phyloP scores from a whole-genome alignment of 768 basidiomycete species.

The Amanita polypyramis region DNA sequence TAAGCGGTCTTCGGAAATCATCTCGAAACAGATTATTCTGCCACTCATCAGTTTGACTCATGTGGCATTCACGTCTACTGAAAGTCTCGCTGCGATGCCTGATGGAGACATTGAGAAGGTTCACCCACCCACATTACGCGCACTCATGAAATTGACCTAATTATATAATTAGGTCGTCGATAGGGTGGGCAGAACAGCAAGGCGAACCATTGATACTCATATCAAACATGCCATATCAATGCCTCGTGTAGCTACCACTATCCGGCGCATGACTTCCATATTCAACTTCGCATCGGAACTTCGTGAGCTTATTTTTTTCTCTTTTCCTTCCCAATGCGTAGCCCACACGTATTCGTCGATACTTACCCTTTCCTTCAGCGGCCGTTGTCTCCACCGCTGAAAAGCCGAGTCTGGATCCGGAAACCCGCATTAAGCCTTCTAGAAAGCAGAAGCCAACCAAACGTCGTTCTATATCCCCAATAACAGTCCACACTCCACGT shows the following conservation, averaged over 20 bases:
- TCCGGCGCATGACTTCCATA: conserved; percentile 63
- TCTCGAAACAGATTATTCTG: conserved; percentile 70
- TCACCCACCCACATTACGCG: neutral
- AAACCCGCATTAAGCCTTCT: conserved; percentile 11
- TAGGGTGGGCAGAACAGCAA: conserved; percentile 57
- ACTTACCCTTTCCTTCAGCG: conserved; percentile 27
- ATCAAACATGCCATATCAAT: conserved; percentile 61
- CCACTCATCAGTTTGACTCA: conserved; percentile 67
- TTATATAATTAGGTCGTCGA: conserved; percentile 44
- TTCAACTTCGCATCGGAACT: conserved; percentile 56
- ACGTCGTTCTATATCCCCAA: conserved; percentile 1
- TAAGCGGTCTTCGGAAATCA: conserved; percentile 55
- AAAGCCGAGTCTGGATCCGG: conserved; percentile 29
- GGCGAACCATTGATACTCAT: conserved; percentile 60
- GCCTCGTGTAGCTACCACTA: conserved; percentile 54
- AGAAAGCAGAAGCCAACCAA: conserved; percentile 9
- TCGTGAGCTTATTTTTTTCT: conserved; percentile 35
- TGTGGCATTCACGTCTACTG: conserved; percentile 52
- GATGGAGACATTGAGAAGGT: conserved; percentile 62
- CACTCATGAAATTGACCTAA: neutral
- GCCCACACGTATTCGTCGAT: conserved; percentile 4
- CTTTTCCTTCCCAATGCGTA: neutral
- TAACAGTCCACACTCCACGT: conserved; percentile 10
- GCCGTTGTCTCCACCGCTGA: conserved; percentile 35
- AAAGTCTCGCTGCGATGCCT: conserved; percentile 44